phyloP scores from a whole-genome alignment of 495 filamentous ascomycete genomes.

The Apiosordaria backusii region DNA sequence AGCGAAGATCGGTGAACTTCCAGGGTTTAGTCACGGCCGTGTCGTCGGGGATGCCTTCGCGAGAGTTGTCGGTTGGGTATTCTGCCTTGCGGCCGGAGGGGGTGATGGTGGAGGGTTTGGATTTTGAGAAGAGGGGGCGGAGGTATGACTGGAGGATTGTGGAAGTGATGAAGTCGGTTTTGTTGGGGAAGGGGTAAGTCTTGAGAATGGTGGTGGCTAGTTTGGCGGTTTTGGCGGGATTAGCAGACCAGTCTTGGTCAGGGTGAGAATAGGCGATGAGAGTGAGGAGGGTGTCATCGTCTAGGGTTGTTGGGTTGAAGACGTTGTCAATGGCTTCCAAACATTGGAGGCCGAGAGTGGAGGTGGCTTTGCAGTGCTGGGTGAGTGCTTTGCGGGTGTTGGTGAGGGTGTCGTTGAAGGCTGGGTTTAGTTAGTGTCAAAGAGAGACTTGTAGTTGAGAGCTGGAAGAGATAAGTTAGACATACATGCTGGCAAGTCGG shows the following conservation, averaged over 20 bases:
- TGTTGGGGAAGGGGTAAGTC: conserved; percentile 29
- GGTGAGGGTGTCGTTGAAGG: conserved; percentile 8
- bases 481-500: conserved; percentile 11
- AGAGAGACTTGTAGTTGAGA: not conserved
- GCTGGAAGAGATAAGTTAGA: not conserved
- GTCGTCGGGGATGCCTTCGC: conserved; percentile 42
- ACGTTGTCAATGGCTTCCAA: conserved; percentile 16
- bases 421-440: not conserved
- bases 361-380: conserved; percentile 7
- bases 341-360: conserved; percentile 11
- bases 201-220: conserved; percentile 43
- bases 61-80: conserved; percentile 39
- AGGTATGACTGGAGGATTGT: conserved; percentile 51
- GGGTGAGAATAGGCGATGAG: conserved; percentile 47
- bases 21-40: conserved; percentile 63
- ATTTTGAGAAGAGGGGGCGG: conserved; percentile 67
- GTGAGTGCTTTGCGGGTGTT: not conserved
- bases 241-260: conserved; percentile 54
- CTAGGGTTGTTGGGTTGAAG: not conserved
- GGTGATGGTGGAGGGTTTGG: conserved; percentile 61
- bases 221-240: conserved; percentile 24
- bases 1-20: conserved; percentile 62
- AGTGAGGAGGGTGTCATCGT: conserved; percentile 27
- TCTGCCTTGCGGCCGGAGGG: conserved; percentile 57
- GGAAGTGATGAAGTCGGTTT: conserved; percentile 48